Conservation (phyloP, 108 stramenopile genomes). For the Schizochytrium sp. region DNA sequence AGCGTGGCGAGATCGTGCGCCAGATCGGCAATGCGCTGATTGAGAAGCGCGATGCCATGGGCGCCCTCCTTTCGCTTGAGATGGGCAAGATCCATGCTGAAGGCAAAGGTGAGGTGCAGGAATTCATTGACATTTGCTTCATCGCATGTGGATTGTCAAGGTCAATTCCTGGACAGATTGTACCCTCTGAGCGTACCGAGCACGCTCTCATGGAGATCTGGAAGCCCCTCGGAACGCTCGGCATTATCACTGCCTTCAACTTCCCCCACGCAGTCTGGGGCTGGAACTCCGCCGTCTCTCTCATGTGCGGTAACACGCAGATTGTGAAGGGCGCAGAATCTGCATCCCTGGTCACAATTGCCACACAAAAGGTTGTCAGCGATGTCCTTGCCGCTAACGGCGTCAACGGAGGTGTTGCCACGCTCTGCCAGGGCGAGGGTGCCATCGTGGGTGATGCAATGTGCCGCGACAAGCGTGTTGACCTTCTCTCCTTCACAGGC, state of each 20-base stretch:
- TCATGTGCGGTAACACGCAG: constrained; percentile 67
- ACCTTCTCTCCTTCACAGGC: constrained; percentile 71
- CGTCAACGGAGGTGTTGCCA: constrained; percentile 58
- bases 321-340: constrained; percentile 67
- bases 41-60: constrained; percentile 67
- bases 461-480: constrained; percentile 63
- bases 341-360: constrained; percentile 65
- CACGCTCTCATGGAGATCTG: constrained; percentile 68
- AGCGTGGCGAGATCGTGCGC: constrained; percentile 71
- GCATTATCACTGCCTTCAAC: constrained; percentile 73
- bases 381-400: constrained; percentile 65
- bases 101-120: constrained; percentile 72
- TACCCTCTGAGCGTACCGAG: constrained; percentile 69
- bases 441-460: constrained; percentile 64
- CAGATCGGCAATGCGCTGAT: constrained; percentile 68
- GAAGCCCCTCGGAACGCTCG: constrained; percentile 68
- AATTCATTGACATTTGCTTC: constrained; percentile 72
- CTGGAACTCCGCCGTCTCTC: constrained; percentile 69
- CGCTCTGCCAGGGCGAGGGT: constrained; percentile 63
- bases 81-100: constrained; percentile 73
- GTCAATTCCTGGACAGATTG: constrained; percentile 63
- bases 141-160: constrained; percentile 66
- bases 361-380: constrained; percentile 63
- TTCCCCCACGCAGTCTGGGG: constrained; percentile 69
- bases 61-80: constrained; percentile 66